A percentile compares a stretch with the other conserved stretches of the same genome.
phyloP scores from a whole-genome alignment of 108 stramenopile species.

The Cyclotella baltica region DNA sequence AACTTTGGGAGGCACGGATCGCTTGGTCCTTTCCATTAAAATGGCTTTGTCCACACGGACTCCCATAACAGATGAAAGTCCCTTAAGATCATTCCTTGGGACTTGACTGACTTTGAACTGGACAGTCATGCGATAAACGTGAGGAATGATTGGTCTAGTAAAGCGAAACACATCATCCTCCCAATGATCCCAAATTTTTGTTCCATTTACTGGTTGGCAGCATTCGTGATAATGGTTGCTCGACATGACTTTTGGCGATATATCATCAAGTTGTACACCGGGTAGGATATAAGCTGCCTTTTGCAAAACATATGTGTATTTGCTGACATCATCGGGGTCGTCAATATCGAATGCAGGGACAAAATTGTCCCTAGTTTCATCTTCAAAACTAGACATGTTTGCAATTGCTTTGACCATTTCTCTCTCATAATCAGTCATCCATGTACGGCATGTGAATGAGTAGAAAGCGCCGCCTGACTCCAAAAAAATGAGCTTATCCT shows the following conservation, averaged over 20 bases:
- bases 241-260: slow-evolving; percentile 1
- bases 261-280: slow-evolving; percentile 3
- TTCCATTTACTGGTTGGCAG: slow-evolving; percentile 11
- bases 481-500: background rate
- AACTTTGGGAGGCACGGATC: slow-evolving; percentile 17
- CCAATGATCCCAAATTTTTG: slow-evolving; percentile 9
- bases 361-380: slow-evolving; percentile 12
- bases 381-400: slow-evolving; percentile 8
- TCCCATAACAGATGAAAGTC: slow-evolving; percentile 2
- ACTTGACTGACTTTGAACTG: slow-evolving; percentile 8
- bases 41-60: slow-evolving; percentile 12
- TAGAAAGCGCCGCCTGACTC: slow-evolving; percentile 11
- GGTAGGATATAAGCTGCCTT: slow-evolving; percentile 17
- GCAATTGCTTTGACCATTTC: slow-evolving; percentile 9
- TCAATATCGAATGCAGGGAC: slow-evolving; percentile 5
- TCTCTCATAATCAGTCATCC: slow-evolving; percentile 12
- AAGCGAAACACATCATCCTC: slow-evolving; percentile 5
- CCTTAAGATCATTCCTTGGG: background rate
- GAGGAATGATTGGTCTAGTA: slow-evolving; percentile 8
- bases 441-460: slow-evolving; percentile 15
- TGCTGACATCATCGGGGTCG: background rate
- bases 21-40: slow-evolving; percentile 12
- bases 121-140: slow-evolving; percentile 2
- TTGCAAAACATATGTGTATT: slow-evolving; percentile 12
- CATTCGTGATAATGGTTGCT: slow-evolving; percentile 10